Conservation (phyloP, 1,284 basidiomycete genomes). For the Malassezia equina region DNA sequence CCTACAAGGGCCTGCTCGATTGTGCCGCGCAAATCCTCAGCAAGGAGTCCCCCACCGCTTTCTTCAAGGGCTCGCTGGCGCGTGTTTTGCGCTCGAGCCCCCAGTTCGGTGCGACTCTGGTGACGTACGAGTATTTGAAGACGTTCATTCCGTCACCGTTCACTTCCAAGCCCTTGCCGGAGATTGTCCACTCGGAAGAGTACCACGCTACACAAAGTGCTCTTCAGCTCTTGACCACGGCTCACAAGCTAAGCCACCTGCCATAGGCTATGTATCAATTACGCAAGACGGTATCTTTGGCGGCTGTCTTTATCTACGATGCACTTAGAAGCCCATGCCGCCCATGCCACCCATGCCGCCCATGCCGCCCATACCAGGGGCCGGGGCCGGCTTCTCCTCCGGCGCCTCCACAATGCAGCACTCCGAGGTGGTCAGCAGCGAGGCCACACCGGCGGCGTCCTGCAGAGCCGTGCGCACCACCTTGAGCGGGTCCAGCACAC, state of each 20-base stretch:
- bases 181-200: conserved; percentile 7
- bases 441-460: conserved; percentile 57
- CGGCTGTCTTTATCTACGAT: too few species aligned
- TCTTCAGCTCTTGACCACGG: background rate
- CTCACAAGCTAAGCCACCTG: conserved; percentile 5
- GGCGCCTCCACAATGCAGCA: conserved; percentile 81
- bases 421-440: conserved; percentile 84
- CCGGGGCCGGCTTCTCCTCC: conserved; percentile 61
- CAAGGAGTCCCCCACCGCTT: conserved; percentile 75
- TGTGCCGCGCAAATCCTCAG: conserved; percentile 73
- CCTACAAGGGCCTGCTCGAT: conserved; percentile 82
- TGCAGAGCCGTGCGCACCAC: conserved; percentile 44
- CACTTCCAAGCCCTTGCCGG: background rate
- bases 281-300: background rate
- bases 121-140: conserved; percentile 69
- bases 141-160: conserved; percentile 14
- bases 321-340: conserved; percentile 39
- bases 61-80: conserved; percentile 92
- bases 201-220: conserved; percentile 2
- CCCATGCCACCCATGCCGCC: conserved; percentile 49
- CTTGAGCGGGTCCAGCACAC: conserved; percentile 62
- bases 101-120: conserved; percentile 78
- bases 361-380: conserved; percentile 40
- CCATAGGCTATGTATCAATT: conserved; percentile 4
- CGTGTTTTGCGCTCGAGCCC: conserved; percentile 67